These are phyloP conservation scores for Melanomma pulvis-pyrius DNA, from an alignment of 495 filamentous ascomycete species.

Conservation along the genomic window DNA sequence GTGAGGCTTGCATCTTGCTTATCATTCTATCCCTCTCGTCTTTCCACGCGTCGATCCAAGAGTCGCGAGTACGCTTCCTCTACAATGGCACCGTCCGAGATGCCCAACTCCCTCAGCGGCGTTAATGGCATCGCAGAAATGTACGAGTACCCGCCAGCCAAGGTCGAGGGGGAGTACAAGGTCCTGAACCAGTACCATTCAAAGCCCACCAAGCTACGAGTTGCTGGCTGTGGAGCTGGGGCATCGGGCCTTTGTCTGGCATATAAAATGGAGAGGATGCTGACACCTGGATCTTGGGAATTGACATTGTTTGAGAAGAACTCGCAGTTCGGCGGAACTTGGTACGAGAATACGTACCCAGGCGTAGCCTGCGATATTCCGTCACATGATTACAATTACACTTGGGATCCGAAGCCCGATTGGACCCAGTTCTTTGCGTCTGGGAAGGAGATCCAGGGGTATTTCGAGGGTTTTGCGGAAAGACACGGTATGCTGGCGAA, in stretches of 20 bases:
- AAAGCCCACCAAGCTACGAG: conserved; percentile 39
- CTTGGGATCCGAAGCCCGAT: conserved; percentile 45
- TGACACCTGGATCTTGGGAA: conserved; percentile 39
- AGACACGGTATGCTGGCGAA: conserved; percentile 28
- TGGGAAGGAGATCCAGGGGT: conserved; percentile 44
- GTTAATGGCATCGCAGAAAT: conserved; percentile 36
- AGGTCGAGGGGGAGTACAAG: conserved; percentile 38
- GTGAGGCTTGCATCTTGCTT: not conserved
- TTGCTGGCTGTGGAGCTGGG: conserved; percentile 41
- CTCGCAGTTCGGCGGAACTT: conserved; percentile 38
- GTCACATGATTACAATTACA: conserved; percentile 42
- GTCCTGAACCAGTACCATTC: conserved; percentile 43
- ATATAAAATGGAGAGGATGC: conserved; percentile 46
- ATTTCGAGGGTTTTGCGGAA: conserved; percentile 42
- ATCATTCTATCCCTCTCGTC: conserved; percentile 1
- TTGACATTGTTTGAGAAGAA: conserved; percentile 41
- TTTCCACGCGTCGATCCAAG: not conserved
- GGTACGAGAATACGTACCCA: conserved; percentile 43
- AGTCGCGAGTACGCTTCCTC: not conserved
- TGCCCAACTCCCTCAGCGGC: conserved; percentile 38
- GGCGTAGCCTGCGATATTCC: conserved; percentile 46
- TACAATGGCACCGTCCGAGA: conserved; percentile 37
- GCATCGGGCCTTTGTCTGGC: conserved; percentile 41
- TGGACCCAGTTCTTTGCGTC: conserved; percentile 45
- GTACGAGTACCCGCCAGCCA: conserved; percentile 40